A percentile compares a stretch with the other conserved stretches of the same genome.
These are phyloP conservation scores for Aspergillus fumigatus DNA, from an alignment of 2,329 filamentous ascomycete genomes.

Conservation along the genomic window DNA sequence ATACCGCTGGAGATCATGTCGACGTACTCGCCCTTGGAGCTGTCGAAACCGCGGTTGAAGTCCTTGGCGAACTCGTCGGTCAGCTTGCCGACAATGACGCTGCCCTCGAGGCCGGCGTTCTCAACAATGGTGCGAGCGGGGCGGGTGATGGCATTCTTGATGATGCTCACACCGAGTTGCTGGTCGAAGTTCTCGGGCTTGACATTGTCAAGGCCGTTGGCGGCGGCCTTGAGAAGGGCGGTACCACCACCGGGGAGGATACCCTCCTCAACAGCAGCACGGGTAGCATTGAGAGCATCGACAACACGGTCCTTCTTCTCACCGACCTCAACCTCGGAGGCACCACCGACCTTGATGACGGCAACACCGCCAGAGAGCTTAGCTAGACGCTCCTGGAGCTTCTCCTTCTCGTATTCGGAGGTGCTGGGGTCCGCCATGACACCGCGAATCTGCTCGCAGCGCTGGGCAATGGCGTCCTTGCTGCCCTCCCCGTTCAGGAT, in stretches of 20 bases:
- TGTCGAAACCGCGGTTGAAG: constrained; percentile 99
- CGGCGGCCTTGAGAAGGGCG: constrained; percentile 92
- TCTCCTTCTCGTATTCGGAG: constrained; percentile 99
- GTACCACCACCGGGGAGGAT: constrained; percentile 98
- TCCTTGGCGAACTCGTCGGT: constrained; percentile 85
- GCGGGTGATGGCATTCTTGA: constrained; percentile 96
- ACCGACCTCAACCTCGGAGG: constrained; percentile 96
- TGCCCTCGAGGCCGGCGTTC: constrained; percentile 94
- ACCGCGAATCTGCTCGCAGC: constrained; percentile 98
- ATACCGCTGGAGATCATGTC: constrained; percentile 98
- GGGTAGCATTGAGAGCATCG: constrained; percentile 95
- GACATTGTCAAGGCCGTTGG: constrained; percentile 75
- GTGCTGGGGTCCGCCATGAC: constrained; percentile 92
- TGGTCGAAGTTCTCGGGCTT: constrained; percentile 97
- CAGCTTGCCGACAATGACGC: constrained; percentile 95
- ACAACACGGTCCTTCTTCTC: constrained; percentile 99
- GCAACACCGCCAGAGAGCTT: constrained; percentile 99
- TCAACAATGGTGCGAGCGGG: constrained; percentile 94
- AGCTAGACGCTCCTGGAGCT: constrained; percentile 98
- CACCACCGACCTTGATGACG: constrained; percentile 97
- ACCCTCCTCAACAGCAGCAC: constrained; percentile 96
- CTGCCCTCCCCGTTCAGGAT: constrained; percentile 92
- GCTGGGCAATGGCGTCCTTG: constrained; percentile 90
- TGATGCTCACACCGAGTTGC: constrained; percentile 93
- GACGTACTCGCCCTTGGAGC: constrained; percentile 93